phyloP scores from a whole-genome alignment of 768 basidiomycete species.

The Leccinum broughii region DNA sequence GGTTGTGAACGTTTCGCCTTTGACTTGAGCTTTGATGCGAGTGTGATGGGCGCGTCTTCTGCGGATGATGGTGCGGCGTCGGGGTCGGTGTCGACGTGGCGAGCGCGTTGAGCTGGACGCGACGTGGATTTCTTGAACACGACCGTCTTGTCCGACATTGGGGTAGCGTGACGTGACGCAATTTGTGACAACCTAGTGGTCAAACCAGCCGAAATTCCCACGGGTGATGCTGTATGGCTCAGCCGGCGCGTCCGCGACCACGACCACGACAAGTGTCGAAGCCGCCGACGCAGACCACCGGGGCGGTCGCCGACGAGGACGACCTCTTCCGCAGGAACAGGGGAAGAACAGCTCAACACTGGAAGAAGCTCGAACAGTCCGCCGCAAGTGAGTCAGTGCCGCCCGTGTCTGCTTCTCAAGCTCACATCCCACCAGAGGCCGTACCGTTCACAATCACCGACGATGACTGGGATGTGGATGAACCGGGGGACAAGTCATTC shows the following conservation, averaged over 20 bases:
- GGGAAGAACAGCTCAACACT: slow-evolving; percentile 52
- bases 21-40: slow-evolving; percentile 69
- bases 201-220: slow-evolving; percentile 24
- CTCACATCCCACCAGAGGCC: slow-evolving; percentile 25
- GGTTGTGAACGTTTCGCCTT: slow-evolving; percentile 66
- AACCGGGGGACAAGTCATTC: slow-evolving; percentile 27
- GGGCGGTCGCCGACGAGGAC: slow-evolving; percentile 53
- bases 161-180: slow-evolving; percentile 25
- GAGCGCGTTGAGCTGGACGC: slow-evolving; percentile 40
- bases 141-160: slow-evolving; percentile 29
- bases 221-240: slow-evolving; percentile 26
- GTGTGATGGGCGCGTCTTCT: slow-evolving; percentile 52
- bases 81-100: slow-evolving; percentile 39
- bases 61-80: slow-evolving; percentile 19
- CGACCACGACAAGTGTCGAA: slow-evolving; percentile 48
- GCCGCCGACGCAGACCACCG: slow-evolving; percentile 6
- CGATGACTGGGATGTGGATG: slow-evolving; percentile 26
- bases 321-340: slow-evolving; percentile 69
- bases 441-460: slow-evolving; percentile 21
- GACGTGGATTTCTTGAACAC: slow-evolving; percentile 46
- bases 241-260: slow-evolving; percentile 45
- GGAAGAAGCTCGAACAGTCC: slow-evolving; percentile 59
- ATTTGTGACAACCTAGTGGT: slow-evolving; percentile 17
- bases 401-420: background rate
- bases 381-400: slow-evolving; percentile 48